Evolutionary conservation across 2,329 filamentous ascomycete genomes (phyloP), one percentile per base, ranked within the genome.

Genomic region (Ceratocystis cubensis): DNA sequence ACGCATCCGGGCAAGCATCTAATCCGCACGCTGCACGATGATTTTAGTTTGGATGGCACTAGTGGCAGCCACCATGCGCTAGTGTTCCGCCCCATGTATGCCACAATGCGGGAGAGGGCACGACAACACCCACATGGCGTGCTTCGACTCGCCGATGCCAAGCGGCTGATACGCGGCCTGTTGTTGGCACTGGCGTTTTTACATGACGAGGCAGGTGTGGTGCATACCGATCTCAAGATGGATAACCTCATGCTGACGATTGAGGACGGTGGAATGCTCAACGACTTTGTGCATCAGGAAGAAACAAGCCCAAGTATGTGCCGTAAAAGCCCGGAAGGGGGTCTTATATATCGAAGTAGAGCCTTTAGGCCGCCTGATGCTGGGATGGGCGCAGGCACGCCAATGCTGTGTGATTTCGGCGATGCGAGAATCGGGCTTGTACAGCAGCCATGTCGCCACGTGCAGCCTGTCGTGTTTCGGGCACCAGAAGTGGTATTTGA

Each of bases 181-280:
- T 57, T 69, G 15, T 57, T 56, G 62, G 65, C 59, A 15, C 61
- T 69, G 15, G 67, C 66, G 22, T 69, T 69, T 50, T 8, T 69
- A 20, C 67, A 69, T 33, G 37, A 56, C 3, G 67, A 69, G 37
- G 65, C 65, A 5, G 37, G 59, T 8, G 46, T 69, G 33, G 56
- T 69, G 22, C 67, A 69, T 45, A 61, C 61, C 3, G 67, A 69
- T 28, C 56, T 69, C 8, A 69, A 69, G 41, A 66, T 20, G 44
- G 67, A 69, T 22, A 69, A 69, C 30, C 45, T 69, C 25, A 67
- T 69, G 67, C 62, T 69, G 45, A 67, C 65, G 1, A 62, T 69
- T 25, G 67, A 69, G 17, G 67, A 69, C 48, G 65, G 63, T 8
- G 59, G 65, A 22, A 64, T 69, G 28, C 56, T 67, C 1, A 65